These are phyloP conservation scores for Andrographis paniculata DNA, from an alignment of 305 asterid genomes.

Conservation along the genomic window DNA sequence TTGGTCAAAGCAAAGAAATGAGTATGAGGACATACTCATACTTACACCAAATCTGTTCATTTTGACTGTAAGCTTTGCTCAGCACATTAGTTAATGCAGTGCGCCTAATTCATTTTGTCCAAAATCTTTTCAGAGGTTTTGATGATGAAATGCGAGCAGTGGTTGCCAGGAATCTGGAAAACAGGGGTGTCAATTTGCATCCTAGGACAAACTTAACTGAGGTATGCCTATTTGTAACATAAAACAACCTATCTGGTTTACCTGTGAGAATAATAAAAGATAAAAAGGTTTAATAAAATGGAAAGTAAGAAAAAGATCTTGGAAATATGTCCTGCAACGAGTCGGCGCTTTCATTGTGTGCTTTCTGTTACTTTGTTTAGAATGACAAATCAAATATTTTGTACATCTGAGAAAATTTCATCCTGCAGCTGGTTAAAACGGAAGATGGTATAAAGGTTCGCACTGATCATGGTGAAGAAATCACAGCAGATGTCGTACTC, in stretches of 20 bases:
- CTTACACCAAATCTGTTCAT: neutral
- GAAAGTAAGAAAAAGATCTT: neutral
- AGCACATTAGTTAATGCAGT: conserved; percentile 5
- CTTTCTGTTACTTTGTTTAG: conserved; percentile 4
- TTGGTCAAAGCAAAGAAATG: neutral
- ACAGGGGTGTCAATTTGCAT: conserved; percentile 88
- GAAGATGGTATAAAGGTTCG: conserved; percentile 67
- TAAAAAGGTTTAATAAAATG: too few species aligned
- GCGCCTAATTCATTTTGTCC: neutral
- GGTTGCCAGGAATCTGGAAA: conserved; percentile 93
- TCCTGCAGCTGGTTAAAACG: conserved; percentile 70
- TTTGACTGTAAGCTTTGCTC: conserved; percentile 10
- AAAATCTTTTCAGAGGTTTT: conserved; percentile 62
- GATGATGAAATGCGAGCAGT: conserved; percentile 94
- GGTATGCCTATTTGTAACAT: conserved; percentile 31
- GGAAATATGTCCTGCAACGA: too few species aligned
- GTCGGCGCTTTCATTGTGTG: conserved; percentile 3
- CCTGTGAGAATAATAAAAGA: too few species aligned
- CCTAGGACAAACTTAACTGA: conserved; percentile 68
- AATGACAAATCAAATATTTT: conserved; percentile 6
- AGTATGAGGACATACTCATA: neutral
- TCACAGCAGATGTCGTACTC: conserved; percentile 88
- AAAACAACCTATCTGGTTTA: neutral
- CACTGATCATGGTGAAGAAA: conserved; percentile 83
- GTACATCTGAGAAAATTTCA: conserved; percentile 16